phyloP scores from a whole-genome alignment of 176 grass and related monocot species.

The Typha latifolia region DNA sequence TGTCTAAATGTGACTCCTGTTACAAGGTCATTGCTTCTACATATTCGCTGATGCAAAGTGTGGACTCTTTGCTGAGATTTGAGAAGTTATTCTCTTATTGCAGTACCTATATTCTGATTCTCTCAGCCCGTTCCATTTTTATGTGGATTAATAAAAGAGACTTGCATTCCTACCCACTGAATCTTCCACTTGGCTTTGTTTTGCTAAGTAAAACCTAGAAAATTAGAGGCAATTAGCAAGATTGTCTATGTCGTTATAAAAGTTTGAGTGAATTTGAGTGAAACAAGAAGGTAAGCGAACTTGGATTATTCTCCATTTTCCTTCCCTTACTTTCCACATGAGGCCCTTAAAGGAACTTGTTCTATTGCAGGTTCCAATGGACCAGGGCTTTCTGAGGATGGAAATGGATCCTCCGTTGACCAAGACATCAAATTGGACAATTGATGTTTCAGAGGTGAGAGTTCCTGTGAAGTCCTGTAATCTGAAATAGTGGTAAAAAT shows the following conservation, averaged over 20 bases:
- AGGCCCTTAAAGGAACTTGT: neutral
- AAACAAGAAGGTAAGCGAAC: neutral
- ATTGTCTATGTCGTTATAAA: neutral
- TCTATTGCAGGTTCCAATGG: constrained; percentile 20
- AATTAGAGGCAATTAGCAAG: neutral
- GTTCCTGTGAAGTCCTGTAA: constrained; percentile 2
- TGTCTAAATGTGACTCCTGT: no score
- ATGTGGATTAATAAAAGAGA: no score
- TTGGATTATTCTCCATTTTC: neutral
- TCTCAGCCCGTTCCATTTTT: no score
- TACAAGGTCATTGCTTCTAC: no score
- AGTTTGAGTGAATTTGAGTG: neutral
- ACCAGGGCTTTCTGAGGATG: constrained; percentile 21
- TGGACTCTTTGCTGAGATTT: no score
- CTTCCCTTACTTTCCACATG: neutral
- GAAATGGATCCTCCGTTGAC: constrained; percentile 23
- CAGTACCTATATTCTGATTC: no score
- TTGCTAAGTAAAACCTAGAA: no score
- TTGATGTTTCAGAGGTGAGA: constrained; percentile 28
- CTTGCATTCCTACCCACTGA: no score
- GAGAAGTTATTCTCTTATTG: no score
- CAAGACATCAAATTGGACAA: constrained; percentile 20
- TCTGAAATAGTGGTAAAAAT: neutral
- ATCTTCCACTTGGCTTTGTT: no score
- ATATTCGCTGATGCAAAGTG: no score